These are phyloP conservation scores for Periconia sp. DNA, from an alignment of 2,329 filamentous ascomycete species.

Conservation along the genomic window DNA sequence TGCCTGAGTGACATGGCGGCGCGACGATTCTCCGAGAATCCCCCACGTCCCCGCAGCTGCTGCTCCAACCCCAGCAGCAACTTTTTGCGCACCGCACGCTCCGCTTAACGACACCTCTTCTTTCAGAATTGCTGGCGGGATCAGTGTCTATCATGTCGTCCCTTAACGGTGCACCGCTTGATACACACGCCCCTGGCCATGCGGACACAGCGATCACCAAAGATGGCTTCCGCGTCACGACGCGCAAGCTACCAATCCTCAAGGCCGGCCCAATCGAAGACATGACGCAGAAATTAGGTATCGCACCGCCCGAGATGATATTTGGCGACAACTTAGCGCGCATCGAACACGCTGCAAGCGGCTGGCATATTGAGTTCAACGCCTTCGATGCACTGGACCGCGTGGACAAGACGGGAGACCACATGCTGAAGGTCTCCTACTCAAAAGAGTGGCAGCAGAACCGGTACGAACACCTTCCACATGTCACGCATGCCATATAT, in stretches of 20 bases:
- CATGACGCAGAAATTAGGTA: conserved; percentile 78
- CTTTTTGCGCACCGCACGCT: conserved; percentile 10
- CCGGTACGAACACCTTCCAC: conserved; percentile 51
- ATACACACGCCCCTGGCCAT: conserved; percentile 40
- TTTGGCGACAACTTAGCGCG: conserved; percentile 92
- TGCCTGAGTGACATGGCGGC: conserved; percentile 15
- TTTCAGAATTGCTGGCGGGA: background rate
- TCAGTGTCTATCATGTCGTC: conserved; percentile 27
- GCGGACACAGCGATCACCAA: conserved; percentile 45
- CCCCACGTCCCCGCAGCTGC: conserved; percentile 9
- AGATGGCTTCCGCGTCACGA: conserved; percentile 72
- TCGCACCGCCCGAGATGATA: conserved; percentile 97
- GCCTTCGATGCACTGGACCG: conserved; percentile 85
- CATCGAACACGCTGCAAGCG: conserved; percentile 74
- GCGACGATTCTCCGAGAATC: conserved; percentile 15
- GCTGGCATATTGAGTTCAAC: conserved; percentile 82
- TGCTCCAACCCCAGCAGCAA: background rate
- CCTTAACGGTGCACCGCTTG: conserved; percentile 39
- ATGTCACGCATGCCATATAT: background rate
- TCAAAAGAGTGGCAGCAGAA: conserved; percentile 84
- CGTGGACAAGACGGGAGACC: conserved; percentile 90
- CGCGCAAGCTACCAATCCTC: conserved; percentile 91
- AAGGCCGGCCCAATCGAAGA: conserved; percentile 89
- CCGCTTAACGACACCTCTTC: background rate
- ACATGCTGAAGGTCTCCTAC: conserved; percentile 93